Base-by-base conservation (phyloP, 2,329 filamentous ascomycete species). In the Oidium heveae region DNA sequence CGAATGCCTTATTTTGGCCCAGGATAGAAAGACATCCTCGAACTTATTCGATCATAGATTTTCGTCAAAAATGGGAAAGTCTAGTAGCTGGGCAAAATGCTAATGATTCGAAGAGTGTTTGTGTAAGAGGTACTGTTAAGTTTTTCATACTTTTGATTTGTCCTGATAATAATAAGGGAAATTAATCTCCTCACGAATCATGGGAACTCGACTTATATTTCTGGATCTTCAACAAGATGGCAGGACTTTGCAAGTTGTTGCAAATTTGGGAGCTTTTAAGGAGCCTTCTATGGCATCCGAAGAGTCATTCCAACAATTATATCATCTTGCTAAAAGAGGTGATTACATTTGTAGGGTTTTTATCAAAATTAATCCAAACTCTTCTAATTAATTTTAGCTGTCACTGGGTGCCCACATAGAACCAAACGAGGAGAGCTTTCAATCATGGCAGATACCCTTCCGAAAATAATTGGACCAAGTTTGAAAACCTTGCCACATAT, bases 191-290 rank as follows among this genome's bases (percentile, higher is more conserved):
- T 75, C 84, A 64, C 83, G 86, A 58, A 72, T 76, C 51, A 75
- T 79, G 55, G 81, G 88, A 60, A 80, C 77, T 61, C 86, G 84
- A 68, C 78, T 98, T 61, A 72, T 86, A 58, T 98, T 98, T 67
- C 67, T 95, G 60, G 84, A 91, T 67, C 70, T 96, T 52, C 72
- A 79, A 60, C 79, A 86, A 65, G 79, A 86, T 64, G 82, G 80
- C 56, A 69, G 78, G 60, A 76, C 74, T 59, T 67, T 93, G 36
- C 91, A 98, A 68, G 74, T 81, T 57, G 79, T 94, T 70, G 50
- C 47, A 32, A 55, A 55, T 52, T 15, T 52, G 13, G 24, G n/a
- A 34, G 18, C 20, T 37, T 46, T 55, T 22, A 20, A 10, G 22
- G 18, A 37, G 33, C 18, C n/a, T 28, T 34, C 41, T 0, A 64